These are phyloP conservation scores for Rubroboletus satanas DNA, from an alignment of 768 basidiomycete species.

Conservation along the genomic window DNA sequence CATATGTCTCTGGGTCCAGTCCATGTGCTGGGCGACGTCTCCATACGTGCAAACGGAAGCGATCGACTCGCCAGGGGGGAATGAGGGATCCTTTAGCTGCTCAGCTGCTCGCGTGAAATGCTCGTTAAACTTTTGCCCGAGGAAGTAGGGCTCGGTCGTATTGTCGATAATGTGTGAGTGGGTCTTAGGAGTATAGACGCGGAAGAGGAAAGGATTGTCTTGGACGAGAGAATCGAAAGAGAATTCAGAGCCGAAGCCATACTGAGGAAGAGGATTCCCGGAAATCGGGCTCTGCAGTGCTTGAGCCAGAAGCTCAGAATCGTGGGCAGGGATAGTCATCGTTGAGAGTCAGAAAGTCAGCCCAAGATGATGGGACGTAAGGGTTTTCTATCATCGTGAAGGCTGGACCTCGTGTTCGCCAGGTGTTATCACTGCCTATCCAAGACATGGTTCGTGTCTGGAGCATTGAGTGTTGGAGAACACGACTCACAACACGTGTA, in stretches of 20 bases:
- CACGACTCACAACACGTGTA: constrained; percentile 25
- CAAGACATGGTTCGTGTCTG: constrained; percentile 2
- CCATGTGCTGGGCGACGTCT: constrained; percentile 68
- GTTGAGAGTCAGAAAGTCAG: constrained; percentile 15
- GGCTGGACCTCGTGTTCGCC: constrained; percentile 29
- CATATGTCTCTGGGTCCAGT: constrained; percentile 69
- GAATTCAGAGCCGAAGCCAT: constrained; percentile 63
- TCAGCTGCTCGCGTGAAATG: constrained; percentile 35
- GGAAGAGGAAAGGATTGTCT: constrained; percentile 73
- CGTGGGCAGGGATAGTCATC: constrained; percentile 23
- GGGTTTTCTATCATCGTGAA: constrained; percentile 28
- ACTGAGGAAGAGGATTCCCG: constrained; percentile 53
- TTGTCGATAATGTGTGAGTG: constrained; percentile 50
- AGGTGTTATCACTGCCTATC: constrained; percentile 33
- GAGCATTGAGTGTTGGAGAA: constrained; percentile 9
- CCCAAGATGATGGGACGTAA: constrained; percentile 1
- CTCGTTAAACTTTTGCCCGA: constrained; percentile 62
- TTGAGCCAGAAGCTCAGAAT: constrained; percentile 13
- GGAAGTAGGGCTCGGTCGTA: constrained; percentile 55
- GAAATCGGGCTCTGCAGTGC: constrained; percentile 20
- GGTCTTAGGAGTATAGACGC: constrained; percentile 72
- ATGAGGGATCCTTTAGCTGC: constrained; percentile 33
- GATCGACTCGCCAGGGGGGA: constrained; percentile 31
- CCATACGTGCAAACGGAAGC: constrained; percentile 43
- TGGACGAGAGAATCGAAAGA: constrained; percentile 59